Evolutionary conservation across 441 rosid species (phyloP).

Genomic region (Euphorbia corollata): DNA sequence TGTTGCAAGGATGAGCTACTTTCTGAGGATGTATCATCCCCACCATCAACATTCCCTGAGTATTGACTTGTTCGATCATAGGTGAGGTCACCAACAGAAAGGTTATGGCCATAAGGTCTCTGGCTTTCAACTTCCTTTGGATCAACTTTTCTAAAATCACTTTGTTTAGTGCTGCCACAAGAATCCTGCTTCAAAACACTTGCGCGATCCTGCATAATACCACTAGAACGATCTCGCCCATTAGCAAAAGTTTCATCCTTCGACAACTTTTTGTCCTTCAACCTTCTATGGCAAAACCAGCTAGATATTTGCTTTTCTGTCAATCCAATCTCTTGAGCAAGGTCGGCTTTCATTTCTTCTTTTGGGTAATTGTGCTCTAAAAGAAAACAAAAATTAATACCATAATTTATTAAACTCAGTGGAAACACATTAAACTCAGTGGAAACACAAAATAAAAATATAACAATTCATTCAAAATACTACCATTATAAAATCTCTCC

Average conservation of each 20-base stretch:
- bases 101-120: slow-evolving; percentile 42
- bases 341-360: slow-evolving; percentile 65
- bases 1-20: slow-evolving; percentile 60
- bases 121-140: slow-evolving; percentile 80
- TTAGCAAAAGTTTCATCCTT: slow-evolving; percentile 48
- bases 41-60: slow-evolving; percentile 36
- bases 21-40: slow-evolving; percentile 70
- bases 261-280: slow-evolving; percentile 61
- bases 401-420: slow-evolving; percentile 7
- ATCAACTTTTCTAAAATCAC: slow-evolving; percentile 46
- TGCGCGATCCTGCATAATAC: slow-evolving; percentile 69
- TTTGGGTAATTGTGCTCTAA: slow-evolving; percentile 73
- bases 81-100: slow-evolving; percentile 34
- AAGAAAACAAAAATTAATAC: slow-evolving; percentile 14
- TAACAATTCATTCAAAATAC: slow-evolving; percentile 16
- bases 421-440: slow-evolving; percentile 10
- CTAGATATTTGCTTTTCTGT: slow-evolving; percentile 90
- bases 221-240: slow-evolving; percentile 73
- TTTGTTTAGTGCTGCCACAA: slow-evolving; percentile 82
- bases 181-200: slow-evolving; percentile 83
- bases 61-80: slow-evolving; percentile 33
- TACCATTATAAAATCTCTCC: slow-evolving; percentile 71
- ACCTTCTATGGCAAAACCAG: slow-evolving; percentile 96
- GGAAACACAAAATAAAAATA: slow-evolving; percentile 2
- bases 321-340: slow-evolving; percentile 60